phyloP scores from a whole-genome alignment of 2,329 filamentous ascomycete genomes.

The Stemphylium beticola region DNA sequence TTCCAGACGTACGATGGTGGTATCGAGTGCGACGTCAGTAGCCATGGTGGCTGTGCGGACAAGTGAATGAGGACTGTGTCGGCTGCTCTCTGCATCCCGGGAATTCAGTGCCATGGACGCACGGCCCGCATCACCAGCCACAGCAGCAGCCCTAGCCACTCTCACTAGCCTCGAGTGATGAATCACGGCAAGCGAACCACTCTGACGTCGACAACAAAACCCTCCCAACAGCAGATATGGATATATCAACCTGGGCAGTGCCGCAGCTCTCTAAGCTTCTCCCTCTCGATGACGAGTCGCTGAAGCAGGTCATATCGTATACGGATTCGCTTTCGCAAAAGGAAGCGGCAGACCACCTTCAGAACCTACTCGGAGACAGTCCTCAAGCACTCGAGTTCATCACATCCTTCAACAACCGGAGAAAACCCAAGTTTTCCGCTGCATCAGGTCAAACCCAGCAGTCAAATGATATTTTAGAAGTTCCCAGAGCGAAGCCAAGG shows the following conservation, averaged over 20 bases:
- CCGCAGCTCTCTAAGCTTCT: slow-evolving; percentile 80
- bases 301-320: slow-evolving; percentile 85
- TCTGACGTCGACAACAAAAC: slow-evolving; percentile 6
- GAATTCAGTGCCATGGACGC: slow-evolving; percentile 4
- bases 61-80: slow-evolving; percentile 27
- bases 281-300: slow-evolving; percentile 81
- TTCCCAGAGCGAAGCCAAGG: slow-evolving; percentile 43
- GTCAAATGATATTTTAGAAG: slow-evolving; percentile 34
- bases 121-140: slow-evolving; percentile 20
- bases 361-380: slow-evolving; percentile 85
- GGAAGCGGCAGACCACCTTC: slow-evolving; percentile 82
- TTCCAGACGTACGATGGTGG: slow-evolving; percentile 44
- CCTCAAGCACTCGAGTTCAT: slow-evolving; percentile 76
- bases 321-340: slow-evolving; percentile 75
- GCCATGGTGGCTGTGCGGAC: slow-evolving; percentile 33
- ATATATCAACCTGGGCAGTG: slow-evolving; percentile 62
- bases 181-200: slow-evolving; percentile 21
- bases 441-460: slow-evolving; percentile 19
- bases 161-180: slow-evolving; percentile 22
- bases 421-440: slow-evolving; percentile 47
- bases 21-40: slow-evolving; percentile 80
- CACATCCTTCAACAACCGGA: slow-evolving; percentile 73
- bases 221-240: slow-evolving; percentile 35
- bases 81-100: slow-evolving; percentile 13
- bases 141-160: slow-evolving; percentile 29